Percentiles rank a stretch among this genome's conserved stretches.
Evolutionary conservation across 1,284 basidiomycete genomes (phyloP).

Genomic region (Ustilago crameri): DNA sequence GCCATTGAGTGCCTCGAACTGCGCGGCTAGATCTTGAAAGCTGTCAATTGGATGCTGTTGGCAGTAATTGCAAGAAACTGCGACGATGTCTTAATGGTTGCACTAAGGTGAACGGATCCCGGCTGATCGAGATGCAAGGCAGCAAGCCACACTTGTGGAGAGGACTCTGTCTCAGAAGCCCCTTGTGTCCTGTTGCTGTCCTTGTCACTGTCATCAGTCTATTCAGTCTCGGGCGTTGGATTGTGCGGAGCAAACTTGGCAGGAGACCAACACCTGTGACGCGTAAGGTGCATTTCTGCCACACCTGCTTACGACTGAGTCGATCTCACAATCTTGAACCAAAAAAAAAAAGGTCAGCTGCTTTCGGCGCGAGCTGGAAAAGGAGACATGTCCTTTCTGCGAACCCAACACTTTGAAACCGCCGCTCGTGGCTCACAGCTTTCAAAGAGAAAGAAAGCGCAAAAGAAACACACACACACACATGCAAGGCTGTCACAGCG

Average conservation of each 20-base stretch:
- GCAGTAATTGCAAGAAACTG: background rate
- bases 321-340: background rate
- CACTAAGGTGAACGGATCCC: too few relatives aligned
- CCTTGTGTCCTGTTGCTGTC: too few relatives aligned
- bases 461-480: background rate
- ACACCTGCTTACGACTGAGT: background rate
- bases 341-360: background rate
- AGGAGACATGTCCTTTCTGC: constrained; percentile 5
- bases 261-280: constrained; percentile 9
- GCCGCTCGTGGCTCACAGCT: too few relatives aligned
- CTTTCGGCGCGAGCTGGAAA: background rate
- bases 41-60: background rate
- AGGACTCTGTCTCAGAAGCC: too few relatives aligned
- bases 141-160: too few relatives aligned
- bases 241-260: background rate
- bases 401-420: constrained; percentile 6
- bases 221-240: too few relatives aligned
- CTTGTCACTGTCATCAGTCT: too few relatives aligned
- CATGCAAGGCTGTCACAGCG: background rate
- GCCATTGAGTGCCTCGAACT: background rate
- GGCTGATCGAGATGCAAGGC: too few relatives aligned
- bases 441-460: too few relatives aligned
- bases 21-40: background rate
- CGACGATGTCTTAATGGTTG: too few relatives aligned
- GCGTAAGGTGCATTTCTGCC: background rate